Conservation (phyloP, 192 early-diverging fungal species). For the Phlyctochytrium bullatum region DNA sequence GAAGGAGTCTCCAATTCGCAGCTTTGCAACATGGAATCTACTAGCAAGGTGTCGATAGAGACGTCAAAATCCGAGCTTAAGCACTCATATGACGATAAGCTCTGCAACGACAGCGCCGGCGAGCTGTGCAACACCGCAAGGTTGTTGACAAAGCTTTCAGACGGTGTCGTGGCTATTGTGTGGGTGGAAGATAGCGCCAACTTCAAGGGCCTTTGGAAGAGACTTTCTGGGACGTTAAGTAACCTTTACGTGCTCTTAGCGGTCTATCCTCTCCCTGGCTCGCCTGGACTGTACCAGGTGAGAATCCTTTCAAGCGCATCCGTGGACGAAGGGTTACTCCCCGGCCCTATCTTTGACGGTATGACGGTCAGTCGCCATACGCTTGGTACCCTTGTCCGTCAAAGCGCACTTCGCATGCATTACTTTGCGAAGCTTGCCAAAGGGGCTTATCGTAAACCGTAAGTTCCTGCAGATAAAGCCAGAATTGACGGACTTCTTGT, state of each 20-base stretch:
- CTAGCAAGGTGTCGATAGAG: too few species aligned
- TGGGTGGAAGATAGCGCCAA: conserved; percentile 67
- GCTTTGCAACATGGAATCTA: too few species aligned
- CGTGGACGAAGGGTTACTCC: conserved; percentile 9
- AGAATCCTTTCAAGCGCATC: conserved; percentile 45
- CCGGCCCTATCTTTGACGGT: conserved; percentile 74
- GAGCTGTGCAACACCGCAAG: neutral
- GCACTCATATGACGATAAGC: too few species aligned
- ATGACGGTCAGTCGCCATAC: conserved; percentile 68
- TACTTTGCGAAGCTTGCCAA: conserved; percentile 50
- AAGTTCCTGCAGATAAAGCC: too few species aligned
- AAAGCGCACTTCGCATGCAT: conserved; percentile 69
- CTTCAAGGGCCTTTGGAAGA: neutral
- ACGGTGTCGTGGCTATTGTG: too few species aligned
- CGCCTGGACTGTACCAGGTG: conserved; percentile 67
- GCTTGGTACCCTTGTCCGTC: conserved; percentile 66
- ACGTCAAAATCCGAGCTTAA: too few species aligned
- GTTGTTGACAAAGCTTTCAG: neutral
- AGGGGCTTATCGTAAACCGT: conserved; percentile 55
- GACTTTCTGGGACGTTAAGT: conserved; percentile 9
- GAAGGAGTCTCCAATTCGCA: too few species aligned
- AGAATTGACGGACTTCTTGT: too few species aligned
- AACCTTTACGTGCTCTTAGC: conserved; percentile 56
- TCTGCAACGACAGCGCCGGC: neutral
- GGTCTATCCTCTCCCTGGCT: conserved; percentile 63